These are phyloP conservation scores for Torulaspora quercuum DNA, from an alignment of 805 yeast genomes.

Conservation along the genomic window DNA sequence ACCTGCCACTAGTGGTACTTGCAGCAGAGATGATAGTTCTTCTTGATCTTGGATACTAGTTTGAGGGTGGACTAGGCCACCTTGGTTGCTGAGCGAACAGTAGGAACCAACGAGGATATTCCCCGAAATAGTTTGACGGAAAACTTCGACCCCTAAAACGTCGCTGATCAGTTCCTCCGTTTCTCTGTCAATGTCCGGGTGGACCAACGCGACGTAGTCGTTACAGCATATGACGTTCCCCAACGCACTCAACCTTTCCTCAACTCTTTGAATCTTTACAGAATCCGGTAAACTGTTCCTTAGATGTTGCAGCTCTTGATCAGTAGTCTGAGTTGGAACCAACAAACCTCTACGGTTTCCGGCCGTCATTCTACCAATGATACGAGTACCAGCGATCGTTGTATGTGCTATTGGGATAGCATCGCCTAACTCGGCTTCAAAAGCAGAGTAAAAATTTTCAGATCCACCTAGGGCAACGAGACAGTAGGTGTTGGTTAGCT, in stretches of 20 bases:
- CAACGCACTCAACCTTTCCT: conserved; percentile 92
- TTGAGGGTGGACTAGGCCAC: conserved; percentile 97
- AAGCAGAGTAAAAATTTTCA: conserved; percentile 81
- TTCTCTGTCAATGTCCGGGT: conserved; percentile 98
- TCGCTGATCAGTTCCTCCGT: conserved; percentile 98
- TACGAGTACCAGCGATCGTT: conserved; percentile 97
- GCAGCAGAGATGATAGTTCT: conserved; percentile 90
- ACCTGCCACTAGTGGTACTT: conserved; percentile 98
- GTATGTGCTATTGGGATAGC: conserved; percentile 95
- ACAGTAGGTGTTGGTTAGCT: conserved; percentile 92
- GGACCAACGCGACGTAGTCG: conserved; percentile 97
- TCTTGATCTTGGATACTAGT: conserved; percentile 97
- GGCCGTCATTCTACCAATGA: conserved; percentile 96
- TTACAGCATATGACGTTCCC: conserved; percentile 98
- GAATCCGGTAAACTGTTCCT: conserved; percentile 94
- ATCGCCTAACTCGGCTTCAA: conserved; percentile 96
- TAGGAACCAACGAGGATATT: conserved; percentile 96
- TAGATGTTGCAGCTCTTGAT: conserved; percentile 95
- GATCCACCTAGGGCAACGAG: conserved; percentile 97
- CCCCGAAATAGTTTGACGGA: conserved; percentile 98
- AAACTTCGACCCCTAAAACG: conserved; percentile 96
- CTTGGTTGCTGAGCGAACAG: conserved; percentile 92
- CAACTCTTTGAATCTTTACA: conserved; percentile 95
- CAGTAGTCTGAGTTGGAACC: conserved; percentile 97
- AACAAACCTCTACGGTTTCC: conserved; percentile 96